phyloP scores from a whole-genome alignment of 768 basidiomycete species.

The Lentinula boryana region DNA sequence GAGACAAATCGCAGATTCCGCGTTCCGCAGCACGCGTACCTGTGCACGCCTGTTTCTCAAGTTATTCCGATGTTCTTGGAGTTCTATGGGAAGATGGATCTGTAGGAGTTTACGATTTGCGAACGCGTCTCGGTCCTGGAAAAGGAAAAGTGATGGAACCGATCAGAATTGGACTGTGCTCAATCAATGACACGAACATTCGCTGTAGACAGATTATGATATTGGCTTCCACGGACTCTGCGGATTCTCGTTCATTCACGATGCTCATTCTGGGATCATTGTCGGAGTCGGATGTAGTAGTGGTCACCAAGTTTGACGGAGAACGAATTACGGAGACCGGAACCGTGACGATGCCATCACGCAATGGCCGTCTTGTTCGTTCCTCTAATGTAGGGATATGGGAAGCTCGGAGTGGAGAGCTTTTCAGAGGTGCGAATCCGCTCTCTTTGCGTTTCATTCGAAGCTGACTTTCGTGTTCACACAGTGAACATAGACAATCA shows the following conservation, averaged over 20 bases:
- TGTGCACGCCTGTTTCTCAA: conserved; percentile 59
- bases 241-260: conserved; percentile 7
- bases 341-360: conserved; percentile 10
- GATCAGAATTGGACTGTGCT: conserved; percentile 27
- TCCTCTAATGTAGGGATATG: conserved; percentile 24
- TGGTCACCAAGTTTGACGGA: conserved; percentile 19
- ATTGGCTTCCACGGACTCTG: conserved; percentile 1
- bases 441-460: not conserved
- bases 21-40: conserved; percentile 37
- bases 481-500: conserved; percentile 17
- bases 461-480: not conserved
- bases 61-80: conserved; percentile 50
- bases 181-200: conserved; percentile 13
- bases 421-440: conserved; percentile 36
- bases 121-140: conserved; percentile 55
- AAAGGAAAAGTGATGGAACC: conserved; percentile 59
- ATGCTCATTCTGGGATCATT: conserved; percentile 36
- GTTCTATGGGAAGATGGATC: conserved; percentile 67
- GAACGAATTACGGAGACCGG: conserved; percentile 1
- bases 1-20: conserved; percentile 13
- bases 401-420: conserved; percentile 41
- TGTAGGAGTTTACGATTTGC: conserved; percentile 64
- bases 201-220: conserved; percentile 29
- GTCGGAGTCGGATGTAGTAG: conserved; percentile 27
- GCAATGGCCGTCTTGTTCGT: conserved; percentile 44